Evolutionary conservation across 495 filamentous ascomycete genomes (phyloP), one percentile per base, ranked within the genome.

Genomic region (Penicillium coffeae): DNA sequence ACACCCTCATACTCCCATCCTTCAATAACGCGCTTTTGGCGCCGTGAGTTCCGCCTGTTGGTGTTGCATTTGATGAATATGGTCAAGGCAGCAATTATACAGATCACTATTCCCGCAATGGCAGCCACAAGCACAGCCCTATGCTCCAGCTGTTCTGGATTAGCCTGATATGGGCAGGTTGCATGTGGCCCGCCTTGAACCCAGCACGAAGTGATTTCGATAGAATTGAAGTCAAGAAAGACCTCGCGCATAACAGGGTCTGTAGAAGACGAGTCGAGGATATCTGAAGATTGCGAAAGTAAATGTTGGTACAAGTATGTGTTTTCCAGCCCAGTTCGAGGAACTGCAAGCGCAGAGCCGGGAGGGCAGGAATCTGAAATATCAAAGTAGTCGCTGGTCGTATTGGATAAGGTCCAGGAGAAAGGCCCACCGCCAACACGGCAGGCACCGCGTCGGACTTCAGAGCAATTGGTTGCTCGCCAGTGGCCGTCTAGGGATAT

Each of bases 1-100:
- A 86, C 80, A 15, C 82, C 82, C 54, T 86, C 83, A 64, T 86
- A 86, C 35, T 83, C 79, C 78, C 80, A 83, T 0, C 82, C 80
- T 35, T 76, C 73, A 34, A 73, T 76, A 6, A 68, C 59, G 52
- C 72, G 76, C 60, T 71, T 76, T 42, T 75, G 66, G 38, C 75
- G 69, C 39, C 73, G 69, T 21, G 70, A 74, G 35, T 68, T 75
- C 21, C 77, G 65, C 19, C 82, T 57, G 57, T 84, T 84, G 20
- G 78, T 71, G 42, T 80, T 82, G 51, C 79, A 82, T 54, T 86
- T 86, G 39, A 83, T 74, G 53, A 85, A 83, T 12, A 84, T 40
- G 1, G 81, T 84, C 66, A 85, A 61, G 6, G 71, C 77, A 2
- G 79, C 70, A 25, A 84, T 66, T 21, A 84, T 64, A 38, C 77